A percentile compares a stretch with the other conserved stretches of the same genome.
Evolutionary conservation across 1,284 basidiomycete genomes (phyloP).

Genomic region (Calocybe gambosa): DNA sequence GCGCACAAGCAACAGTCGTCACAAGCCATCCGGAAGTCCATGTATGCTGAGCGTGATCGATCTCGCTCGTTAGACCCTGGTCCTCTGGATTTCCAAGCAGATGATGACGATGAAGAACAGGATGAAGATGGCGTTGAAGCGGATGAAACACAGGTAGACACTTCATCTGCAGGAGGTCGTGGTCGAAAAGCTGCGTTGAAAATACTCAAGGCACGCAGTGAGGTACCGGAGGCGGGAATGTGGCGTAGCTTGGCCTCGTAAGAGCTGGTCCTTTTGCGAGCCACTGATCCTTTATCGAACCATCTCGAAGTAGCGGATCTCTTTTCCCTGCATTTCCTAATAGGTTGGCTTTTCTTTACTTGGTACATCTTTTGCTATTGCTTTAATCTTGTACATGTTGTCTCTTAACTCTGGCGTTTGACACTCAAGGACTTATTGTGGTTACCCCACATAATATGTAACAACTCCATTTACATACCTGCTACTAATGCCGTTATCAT

Average conservation of each 20-base stretch:
- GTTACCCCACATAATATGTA: background rate
- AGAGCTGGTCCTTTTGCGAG: constrained; percentile 1
- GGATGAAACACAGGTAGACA: constrained; percentile 14
- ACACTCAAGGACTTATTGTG: background rate
- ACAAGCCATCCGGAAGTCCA: constrained; percentile 46
- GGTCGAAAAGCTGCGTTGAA: constrained; percentile 54
- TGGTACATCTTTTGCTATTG: constrained; percentile 5
- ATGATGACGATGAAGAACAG: constrained; percentile 38
- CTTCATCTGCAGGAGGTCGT: constrained; percentile 31
- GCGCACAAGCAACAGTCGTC: constrained; percentile 31
- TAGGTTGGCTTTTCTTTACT: constrained; percentile 1
- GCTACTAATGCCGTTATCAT: background rate
- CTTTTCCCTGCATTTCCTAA: constrained; percentile 9
- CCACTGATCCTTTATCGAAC: background rate
- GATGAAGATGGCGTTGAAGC: constrained; percentile 35
- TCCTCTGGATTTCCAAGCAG: constrained; percentile 49
- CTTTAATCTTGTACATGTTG: constrained; percentile 1
- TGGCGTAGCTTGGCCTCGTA: constrained; percentile 66
- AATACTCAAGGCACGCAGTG: constrained; percentile 58
- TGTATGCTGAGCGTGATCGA: constrained; percentile 64
- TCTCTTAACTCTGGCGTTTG: background rate
- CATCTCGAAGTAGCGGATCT: constrained; percentile 4
- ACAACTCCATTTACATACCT: background rate
- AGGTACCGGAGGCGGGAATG: constrained; percentile 62
- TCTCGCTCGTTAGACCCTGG: constrained; percentile 61